phyloP scores from a whole-genome alignment of 1,139 yeast genomes.

The Debaryomyces subglobosus region DNA sequence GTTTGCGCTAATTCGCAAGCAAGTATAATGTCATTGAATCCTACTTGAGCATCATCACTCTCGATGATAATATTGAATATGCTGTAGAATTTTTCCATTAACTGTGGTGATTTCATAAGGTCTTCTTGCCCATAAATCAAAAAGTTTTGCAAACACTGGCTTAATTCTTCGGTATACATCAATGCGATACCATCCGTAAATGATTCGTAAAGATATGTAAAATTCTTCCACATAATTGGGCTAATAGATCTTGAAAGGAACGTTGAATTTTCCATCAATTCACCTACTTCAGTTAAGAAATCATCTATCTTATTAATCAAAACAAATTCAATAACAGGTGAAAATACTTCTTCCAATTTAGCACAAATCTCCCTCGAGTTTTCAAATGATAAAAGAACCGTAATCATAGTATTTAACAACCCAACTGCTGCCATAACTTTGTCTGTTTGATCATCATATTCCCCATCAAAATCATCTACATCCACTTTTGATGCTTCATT shows the following conservation, averaged over 20 bases:
- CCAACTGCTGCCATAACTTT: slow-evolving; percentile 91
- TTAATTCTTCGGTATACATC: slow-evolving; percentile 73
- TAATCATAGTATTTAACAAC: slow-evolving; percentile 80
- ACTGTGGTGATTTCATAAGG: slow-evolving; percentile 36
- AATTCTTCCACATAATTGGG: slow-evolving; percentile 75
- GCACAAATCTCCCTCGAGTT: slow-evolving; percentile 69
- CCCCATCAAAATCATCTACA: slow-evolving; percentile 46
- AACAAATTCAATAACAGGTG: slow-evolving; percentile 73
- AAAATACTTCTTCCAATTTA: slow-evolving; percentile 70
- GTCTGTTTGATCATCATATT: slow-evolving; percentile 60
- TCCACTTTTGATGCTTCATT: slow-evolving; percentile 60
- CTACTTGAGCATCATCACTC: slow-evolving; percentile 40
- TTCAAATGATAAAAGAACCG: slow-evolving; percentile 85
- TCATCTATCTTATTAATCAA: slow-evolving; percentile 70
- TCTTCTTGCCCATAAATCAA: slow-evolving; percentile 69
- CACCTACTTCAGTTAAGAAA: slow-evolving; percentile 80
- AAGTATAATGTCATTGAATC: slow-evolving; percentile 50
- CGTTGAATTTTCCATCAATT: slow-evolving; percentile 82
- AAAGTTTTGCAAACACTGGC: slow-evolving; percentile 76
- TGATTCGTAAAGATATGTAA: slow-evolving; percentile 56
- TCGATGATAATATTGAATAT: slow-evolving; percentile 42
- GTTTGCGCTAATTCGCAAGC: slow-evolving; percentile 60
- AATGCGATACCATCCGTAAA: slow-evolving; percentile 59
- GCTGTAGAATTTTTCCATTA: slow-evolving; percentile 28
- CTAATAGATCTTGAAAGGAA: slow-evolving; percentile 73